Evolutionary conservation across 345 rosid genomes (phyloP).

Genomic region (Ceriops decandra): DNA sequence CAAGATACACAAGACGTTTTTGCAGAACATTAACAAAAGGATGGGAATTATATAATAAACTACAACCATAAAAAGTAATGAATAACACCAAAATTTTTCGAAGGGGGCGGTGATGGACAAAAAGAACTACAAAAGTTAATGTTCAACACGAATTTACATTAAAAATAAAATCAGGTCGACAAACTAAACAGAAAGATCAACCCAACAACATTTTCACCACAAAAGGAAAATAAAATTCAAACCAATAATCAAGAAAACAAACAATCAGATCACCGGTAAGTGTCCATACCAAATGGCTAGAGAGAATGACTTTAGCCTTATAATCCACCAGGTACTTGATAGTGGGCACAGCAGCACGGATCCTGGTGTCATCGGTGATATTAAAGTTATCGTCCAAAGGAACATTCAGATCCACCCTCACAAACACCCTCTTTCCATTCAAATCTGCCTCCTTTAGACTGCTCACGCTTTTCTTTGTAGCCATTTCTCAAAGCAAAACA

Average conservation of each 20-base stretch:
- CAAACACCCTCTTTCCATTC: slow-evolving; percentile 68
- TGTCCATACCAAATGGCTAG: slow-evolving; percentile 27
- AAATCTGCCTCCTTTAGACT: slow-evolving; percentile 46
- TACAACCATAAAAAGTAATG: too few species aligned
- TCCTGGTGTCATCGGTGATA: slow-evolving; percentile 33
- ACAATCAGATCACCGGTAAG: neutral
- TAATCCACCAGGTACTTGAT: slow-evolving; percentile 26
- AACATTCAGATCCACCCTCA: slow-evolving; percentile 37
- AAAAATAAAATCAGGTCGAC: neutral
- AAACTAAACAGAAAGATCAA: neutral
- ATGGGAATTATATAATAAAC: too few species aligned
- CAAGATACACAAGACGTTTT: too few species aligned
- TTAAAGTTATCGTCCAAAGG: slow-evolving; percentile 32
- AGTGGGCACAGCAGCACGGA: slow-evolving; percentile 39
- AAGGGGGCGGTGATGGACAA: neutral
- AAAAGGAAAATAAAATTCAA: too few species aligned
- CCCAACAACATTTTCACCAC: neutral
- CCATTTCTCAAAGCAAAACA: slow-evolving; percentile 11
- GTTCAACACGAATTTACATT: neutral
- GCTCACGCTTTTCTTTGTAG: slow-evolving; percentile 53
- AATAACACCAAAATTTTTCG: too few species aligned
- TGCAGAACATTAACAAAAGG: too few species aligned
- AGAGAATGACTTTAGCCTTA: slow-evolving; percentile 24
- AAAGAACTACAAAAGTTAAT: neutral
- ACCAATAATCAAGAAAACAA: neutral